Conservation (phyloP, 441 rosid species). For the Breynia disticha region DNA sequence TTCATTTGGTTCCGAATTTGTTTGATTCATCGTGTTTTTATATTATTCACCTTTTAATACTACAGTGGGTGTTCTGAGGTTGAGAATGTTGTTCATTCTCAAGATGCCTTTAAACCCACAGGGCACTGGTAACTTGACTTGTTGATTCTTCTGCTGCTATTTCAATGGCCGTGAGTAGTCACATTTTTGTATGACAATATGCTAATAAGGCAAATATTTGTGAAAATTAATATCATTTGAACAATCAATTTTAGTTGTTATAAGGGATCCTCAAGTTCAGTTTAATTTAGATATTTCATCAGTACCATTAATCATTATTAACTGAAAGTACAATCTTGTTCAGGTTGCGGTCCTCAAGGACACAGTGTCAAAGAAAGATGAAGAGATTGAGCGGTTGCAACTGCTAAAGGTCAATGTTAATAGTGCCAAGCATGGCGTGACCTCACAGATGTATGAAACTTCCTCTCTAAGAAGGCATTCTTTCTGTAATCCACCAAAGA, state of each 20-base stretch:
- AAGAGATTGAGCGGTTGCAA: constrained; percentile 22
- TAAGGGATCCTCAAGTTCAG: neutral
- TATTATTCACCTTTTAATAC: neutral
- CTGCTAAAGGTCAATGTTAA: constrained; percentile 11
- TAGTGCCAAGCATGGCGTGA: constrained; percentile 10
- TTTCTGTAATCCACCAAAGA: constrained; percentile 8
- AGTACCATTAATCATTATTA: neutral
- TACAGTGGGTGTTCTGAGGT: neutral
- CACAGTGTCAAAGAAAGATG: constrained; percentile 23
- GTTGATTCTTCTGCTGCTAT: no score
- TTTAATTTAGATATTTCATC: neutral
- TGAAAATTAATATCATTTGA: no score
- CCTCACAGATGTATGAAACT: constrained; percentile 9
- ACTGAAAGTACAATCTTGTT: no score
- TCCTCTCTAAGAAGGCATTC: constrained; percentile 20
- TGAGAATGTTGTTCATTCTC: neutral
- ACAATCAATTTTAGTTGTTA: neutral
- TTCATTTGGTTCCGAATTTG: neutral
- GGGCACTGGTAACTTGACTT: no score
- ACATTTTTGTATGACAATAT: no score
- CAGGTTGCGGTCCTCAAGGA: constrained; percentile 27
- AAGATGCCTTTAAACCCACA: neutral
- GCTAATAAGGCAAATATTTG: no score
- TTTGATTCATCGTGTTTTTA: no score
- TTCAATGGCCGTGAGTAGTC: no score